A percentile compares a stretch with the other conserved stretches of the same genome.
phyloP scores from a whole-genome alignment of 2,329 filamentous ascomycete genomes.

The Akanthomyces dipterigenus region DNA sequence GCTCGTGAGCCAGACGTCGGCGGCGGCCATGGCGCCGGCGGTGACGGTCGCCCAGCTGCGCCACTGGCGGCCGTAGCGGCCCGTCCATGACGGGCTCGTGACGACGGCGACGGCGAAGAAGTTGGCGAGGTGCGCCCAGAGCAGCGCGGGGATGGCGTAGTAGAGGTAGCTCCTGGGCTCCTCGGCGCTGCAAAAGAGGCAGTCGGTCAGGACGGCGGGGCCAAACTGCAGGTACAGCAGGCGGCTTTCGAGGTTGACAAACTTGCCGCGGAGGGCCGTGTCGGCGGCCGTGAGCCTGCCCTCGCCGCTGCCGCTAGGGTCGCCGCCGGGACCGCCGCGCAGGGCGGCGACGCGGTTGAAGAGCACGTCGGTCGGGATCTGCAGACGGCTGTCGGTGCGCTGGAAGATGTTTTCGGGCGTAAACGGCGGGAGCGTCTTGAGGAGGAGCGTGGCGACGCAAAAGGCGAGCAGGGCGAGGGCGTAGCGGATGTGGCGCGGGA shows the following conservation, averaged over 20 bases:
- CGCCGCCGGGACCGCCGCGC: constrained; percentile 32
- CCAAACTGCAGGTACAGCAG: constrained; percentile 82
- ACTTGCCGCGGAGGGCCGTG: constrained; percentile 56
- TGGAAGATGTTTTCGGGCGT: constrained; percentile 76
- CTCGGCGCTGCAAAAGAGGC: constrained; percentile 74
- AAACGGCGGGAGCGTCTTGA: constrained; percentile 60
- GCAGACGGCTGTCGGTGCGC: constrained; percentile 71
- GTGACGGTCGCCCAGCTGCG: constrained; percentile 61
- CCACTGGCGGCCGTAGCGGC: constrained; percentile 60
- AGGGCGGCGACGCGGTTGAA: constrained; percentile 65
- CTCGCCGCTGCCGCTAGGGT: too few species aligned
- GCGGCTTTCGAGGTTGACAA: constrained; percentile 64
- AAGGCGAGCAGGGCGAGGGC: constrained; percentile 54
- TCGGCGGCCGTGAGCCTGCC: constrained; percentile 50
- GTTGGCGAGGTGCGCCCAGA: constrained; percentile 76
- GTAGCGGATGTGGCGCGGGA: constrained; percentile 47
- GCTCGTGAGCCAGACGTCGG: constrained; percentile 60
- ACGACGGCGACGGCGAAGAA: constrained; percentile 63
- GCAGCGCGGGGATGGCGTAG: constrained; percentile 68
- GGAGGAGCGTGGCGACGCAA: constrained; percentile 36
- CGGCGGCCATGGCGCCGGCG: constrained; percentile 48
- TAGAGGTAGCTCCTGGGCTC: constrained; percentile 66
- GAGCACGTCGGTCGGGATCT: constrained; percentile 77
- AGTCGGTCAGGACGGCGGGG: constrained; percentile 63
- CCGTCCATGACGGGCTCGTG: constrained; percentile 63